Percentiles rank a stretch among this genome's conserved stretches.
Conservation (phyloP, 495 filamentous ascomycete species). For the Podospora pseudocomata region DNA sequence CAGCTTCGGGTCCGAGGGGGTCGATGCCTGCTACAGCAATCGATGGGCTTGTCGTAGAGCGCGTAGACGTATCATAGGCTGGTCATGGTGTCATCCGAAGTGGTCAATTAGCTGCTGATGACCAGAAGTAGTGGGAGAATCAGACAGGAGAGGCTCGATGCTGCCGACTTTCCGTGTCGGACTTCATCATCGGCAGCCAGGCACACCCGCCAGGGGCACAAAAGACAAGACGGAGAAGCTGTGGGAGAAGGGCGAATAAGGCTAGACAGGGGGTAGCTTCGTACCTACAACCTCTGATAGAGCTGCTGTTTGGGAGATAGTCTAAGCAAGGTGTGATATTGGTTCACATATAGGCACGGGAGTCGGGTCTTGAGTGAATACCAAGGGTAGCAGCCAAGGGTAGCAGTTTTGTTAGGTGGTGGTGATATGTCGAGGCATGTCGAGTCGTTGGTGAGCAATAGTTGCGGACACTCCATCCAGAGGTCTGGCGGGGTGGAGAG, state of each 20-base stretch:
- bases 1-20: constrained; percentile 5
- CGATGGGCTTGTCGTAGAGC: background rate
- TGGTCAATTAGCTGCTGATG: background rate
- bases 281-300: background rate
- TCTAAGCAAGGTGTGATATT: background rate
- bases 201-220: background rate
- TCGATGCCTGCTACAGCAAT: constrained; percentile 7
- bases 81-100: constrained; percentile 1
- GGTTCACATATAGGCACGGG: background rate
- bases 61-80: background rate
- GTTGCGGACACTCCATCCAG: constrained; percentile 2
- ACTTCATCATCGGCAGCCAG: background rate
- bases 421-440: background rate
- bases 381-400: background rate
- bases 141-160: background rate
- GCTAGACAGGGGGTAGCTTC: background rate
- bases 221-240: too few relatives aligned
- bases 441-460: background rate
- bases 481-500: background rate
- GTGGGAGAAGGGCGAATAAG: too few relatives aligned
- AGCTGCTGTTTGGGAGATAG: background rate
- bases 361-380: background rate
- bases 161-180: background rate
- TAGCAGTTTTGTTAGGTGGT: background rate
- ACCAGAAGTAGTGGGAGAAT: background rate